These are phyloP conservation scores for Gigaspora rosea DNA, from an alignment of 192 early-diverging fungal species.

Conservation along the genomic window DNA sequence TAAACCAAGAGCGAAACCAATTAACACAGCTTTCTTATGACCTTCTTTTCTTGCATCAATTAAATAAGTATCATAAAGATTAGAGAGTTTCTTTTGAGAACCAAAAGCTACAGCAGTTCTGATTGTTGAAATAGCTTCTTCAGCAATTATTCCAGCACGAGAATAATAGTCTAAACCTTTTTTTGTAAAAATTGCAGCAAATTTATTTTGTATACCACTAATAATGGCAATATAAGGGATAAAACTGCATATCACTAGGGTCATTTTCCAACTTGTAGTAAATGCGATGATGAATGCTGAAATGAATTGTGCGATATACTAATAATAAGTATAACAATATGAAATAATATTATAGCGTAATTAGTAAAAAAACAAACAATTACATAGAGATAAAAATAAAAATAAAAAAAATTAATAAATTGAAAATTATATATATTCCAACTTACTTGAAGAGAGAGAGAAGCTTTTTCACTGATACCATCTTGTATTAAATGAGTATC, in stretches of 20 bases:
- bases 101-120: constrained; percentile 87
- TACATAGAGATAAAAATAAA: too few species aligned
- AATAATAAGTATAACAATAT: constrained; percentile 49
- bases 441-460: too few species aligned
- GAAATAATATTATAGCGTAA: constrained; percentile 11
- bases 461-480: constrained; percentile 80
- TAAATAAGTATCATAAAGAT: constrained; percentile 61
- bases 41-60: constrained; percentile 63
- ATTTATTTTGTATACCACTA: constrained; percentile 40
- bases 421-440: too few species aligned
- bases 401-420: too few species aligned
- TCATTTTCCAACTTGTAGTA: constrained; percentile 53
- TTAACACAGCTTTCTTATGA: constrained; percentile 59
- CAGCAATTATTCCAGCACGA: constrained; percentile 78
- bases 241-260: not conserved
- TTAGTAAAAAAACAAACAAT: too few species aligned
- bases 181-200: constrained; percentile 47
- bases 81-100: constrained; percentile 65
- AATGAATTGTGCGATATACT: constrained; percentile 65
- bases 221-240: constrained; percentile 39
- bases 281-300: constrained; percentile 77
- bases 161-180: constrained; percentile 70
- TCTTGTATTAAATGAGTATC: constrained; percentile 86
- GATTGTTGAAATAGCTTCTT: constrained; percentile 79
- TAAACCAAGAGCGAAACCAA: constrained; percentile 62